phyloP scores from a whole-genome alignment of 148 eudicot species.

The Chenopodium suecicum region DNA sequence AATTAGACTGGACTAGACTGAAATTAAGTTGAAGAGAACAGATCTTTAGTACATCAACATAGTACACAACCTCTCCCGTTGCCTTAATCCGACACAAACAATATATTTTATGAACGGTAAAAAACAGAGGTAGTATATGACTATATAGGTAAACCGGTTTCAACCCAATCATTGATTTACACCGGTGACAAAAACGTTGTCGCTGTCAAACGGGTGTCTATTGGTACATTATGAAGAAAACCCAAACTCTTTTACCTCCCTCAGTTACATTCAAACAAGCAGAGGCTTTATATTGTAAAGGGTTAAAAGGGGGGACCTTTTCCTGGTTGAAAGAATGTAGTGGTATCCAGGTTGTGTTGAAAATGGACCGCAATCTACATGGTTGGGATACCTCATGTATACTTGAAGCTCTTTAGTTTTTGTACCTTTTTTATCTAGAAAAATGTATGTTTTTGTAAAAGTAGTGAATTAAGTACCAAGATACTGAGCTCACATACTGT shows the following conservation, averaged over 20 bases:
- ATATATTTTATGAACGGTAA: too few species aligned
- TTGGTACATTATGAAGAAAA: too few species aligned
- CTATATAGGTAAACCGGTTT: too few species aligned
- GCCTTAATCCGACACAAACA: too few species aligned
- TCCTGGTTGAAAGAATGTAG: not conserved
- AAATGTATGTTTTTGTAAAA: not conserved
- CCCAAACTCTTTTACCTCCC: not conserved
- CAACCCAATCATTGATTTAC: too few species aligned
- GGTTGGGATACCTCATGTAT: conserved; percentile 4
- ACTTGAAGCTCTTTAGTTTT: not conserved
- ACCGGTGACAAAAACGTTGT: too few species aligned
- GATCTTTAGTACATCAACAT: too few species aligned
- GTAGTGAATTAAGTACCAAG: not conserved
- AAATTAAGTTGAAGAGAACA: too few species aligned
- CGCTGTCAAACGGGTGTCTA: too few species aligned
- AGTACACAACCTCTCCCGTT: too few species aligned
- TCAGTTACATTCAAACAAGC: not conserved
- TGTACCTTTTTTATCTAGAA: not conserved
- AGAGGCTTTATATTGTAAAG: not conserved
- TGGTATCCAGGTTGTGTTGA: conserved; percentile 24
- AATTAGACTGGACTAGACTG: too few species aligned
- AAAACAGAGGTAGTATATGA: too few species aligned
- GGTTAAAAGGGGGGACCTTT: not conserved
- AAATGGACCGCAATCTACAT: conserved; percentile 16
- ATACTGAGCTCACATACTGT: not conserved